A percentile compares a stretch with the other conserved stretches of the same genome.
Conservation (phyloP, 2,329 filamentous ascomycete genomes). For the Ophiocordyceps australis region DNA sequence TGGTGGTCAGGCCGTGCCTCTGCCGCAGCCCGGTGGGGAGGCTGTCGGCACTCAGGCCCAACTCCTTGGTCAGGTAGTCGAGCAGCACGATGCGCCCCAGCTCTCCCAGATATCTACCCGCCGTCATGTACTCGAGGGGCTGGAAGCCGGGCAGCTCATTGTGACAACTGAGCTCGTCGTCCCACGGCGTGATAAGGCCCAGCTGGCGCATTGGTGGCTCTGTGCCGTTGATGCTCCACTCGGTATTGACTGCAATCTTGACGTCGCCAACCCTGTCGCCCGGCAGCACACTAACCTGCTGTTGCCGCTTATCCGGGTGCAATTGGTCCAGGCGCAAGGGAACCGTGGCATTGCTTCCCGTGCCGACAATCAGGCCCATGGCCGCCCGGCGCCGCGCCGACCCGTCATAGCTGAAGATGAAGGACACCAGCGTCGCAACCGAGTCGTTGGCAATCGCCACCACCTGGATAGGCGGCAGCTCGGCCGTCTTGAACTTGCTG, state of each 20-base stretch:
- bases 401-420: constrained; percentile 52
- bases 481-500: constrained; percentile 21
- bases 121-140: constrained; percentile 71
- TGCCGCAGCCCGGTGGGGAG: constrained; percentile 37
- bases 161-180: constrained; percentile 43
- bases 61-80: constrained; percentile 36
- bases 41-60: constrained; percentile 18
- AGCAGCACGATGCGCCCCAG: constrained; percentile 52
- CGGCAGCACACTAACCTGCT: constrained; percentile 26
- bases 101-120: constrained; percentile 61
- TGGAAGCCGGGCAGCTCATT: constrained; percentile 61
- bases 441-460: constrained; percentile 69
- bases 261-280: constrained; percentile 27
- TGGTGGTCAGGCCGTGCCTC: constrained; percentile 49
- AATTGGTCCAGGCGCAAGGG: constrained; percentile 46
- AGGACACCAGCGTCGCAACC: constrained; percentile 61
- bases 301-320: constrained; percentile 41
- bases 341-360: constrained; percentile 66
- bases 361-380: constrained; percentile 71
- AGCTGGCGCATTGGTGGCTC: constrained; percentile 46
- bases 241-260: constrained; percentile 66
- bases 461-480: constrained; percentile 48
- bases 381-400: constrained; percentile 43
- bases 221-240: constrained; percentile 67
- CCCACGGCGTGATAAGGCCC: constrained; percentile 52